Evolutionary conservation across 768 basidiomycete species (phyloP).

Genomic region (Suillus bovinus): DNA sequence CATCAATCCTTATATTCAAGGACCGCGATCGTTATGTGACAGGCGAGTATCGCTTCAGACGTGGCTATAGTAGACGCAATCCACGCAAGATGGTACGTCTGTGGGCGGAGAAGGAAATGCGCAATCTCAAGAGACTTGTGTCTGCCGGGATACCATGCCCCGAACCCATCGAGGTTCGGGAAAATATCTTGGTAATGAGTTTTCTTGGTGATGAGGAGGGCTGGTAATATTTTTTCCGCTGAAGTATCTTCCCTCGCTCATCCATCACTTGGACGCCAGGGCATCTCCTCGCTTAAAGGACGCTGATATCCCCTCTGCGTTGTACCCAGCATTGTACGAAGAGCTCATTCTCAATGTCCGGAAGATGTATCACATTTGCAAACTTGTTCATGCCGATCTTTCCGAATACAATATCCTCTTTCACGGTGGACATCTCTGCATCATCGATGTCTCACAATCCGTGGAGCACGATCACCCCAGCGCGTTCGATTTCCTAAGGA

Average conservation of each 20-base stretch:
- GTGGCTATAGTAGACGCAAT: conserved; percentile 86
- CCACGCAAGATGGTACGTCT: conserved; percentile 98
- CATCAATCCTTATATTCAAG: conserved; percentile 96
- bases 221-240: conserved; percentile 53
- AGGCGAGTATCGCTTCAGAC: conserved; percentile 93
- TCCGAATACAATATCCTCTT: conserved; percentile 98
- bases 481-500: conserved; percentile 94
- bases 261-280: conserved; percentile 42
- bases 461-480: conserved; percentile 98
- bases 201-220: conserved; percentile 84
- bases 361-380: conserved; percentile 86
- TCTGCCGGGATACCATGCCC: conserved; percentile 87
- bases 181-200: conserved; percentile 96
- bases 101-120: conserved; percentile 99
- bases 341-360: conserved; percentile 82
- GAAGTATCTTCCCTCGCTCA: background rate
- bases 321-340: conserved; percentile 63
- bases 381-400: conserved; percentile 95
- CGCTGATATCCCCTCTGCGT: conserved; percentile 56
- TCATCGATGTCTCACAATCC: conserved; percentile 98
- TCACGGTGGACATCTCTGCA: conserved; percentile 76
- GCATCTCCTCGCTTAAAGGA: conserved; percentile 95
- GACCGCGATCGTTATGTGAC: conserved; percentile 96
- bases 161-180: conserved; percentile 88
- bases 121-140: conserved; percentile 84